Evolutionary conservation across 192 early-diverging fungal genomes (phyloP), one percentile per base, ranked within the genome.

Genomic region (Gorgonomyces haynaldii): DNA sequence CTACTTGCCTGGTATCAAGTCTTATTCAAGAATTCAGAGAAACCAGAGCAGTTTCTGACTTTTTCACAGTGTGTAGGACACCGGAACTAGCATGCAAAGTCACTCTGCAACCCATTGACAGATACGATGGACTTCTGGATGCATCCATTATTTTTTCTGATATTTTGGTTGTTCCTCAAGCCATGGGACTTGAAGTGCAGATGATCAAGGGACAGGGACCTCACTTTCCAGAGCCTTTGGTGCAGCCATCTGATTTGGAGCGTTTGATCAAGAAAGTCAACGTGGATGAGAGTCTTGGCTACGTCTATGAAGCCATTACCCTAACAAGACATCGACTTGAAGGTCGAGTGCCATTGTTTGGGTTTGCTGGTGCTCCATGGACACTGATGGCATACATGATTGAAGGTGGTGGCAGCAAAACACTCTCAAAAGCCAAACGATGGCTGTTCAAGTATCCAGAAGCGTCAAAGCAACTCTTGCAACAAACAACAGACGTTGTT

Each of bases 341-440:
- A 6, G 91, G 91, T 39, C 75, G 85, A 31, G 86, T 88, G 10
- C 91, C 95, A 30, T 69, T 98, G 54, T 79, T 91, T 60, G 95
- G 95, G 12, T 98, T 98, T 55, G 77, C 78, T n/a, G 95, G 95
- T 15, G 89, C 89, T 0, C 95, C 95, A 4, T 98, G 95, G 95
- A 98, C 95, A 21, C 70, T 98, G 36, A 86, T 96, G 85, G 88
- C 89, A 6, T 98, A 98, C 56, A 96, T 96, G 91, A 84, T 98
- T 57, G 95, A 98, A 62, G 95, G 95, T 28, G 87, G 90, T 25
- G 88, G 94, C 7, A 88, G 86, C 61, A 93, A 90, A 61, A 89
- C 80, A 0, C 69, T 92, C 46, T 74, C 82, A 17, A 85, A 85
- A 64, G 85, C 91, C 24, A 98, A 98, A 64, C 57, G 75, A 4